A percentile compares a stretch with the other conserved stretches of the same genome.
phyloP scores from a whole-genome alignment of 2,329 filamentous ascomycete species.

The Aspergillus uvarum region DNA sequence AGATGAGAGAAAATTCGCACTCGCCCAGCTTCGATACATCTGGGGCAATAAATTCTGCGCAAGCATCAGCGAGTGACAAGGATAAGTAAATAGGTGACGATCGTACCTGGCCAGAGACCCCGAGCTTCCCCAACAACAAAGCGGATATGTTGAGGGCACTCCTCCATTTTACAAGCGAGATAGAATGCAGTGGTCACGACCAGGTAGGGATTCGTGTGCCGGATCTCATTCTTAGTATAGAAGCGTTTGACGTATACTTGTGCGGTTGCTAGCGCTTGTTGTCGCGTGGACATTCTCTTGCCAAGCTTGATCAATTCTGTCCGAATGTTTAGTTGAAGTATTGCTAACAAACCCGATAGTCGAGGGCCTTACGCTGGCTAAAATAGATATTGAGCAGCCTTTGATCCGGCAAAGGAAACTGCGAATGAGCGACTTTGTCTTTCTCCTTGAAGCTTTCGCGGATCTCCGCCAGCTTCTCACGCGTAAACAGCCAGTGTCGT shows the following conservation, averaged over 20 bases:
- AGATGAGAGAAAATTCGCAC: constrained; percentile 90
- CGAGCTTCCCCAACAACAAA: constrained; percentile 84
- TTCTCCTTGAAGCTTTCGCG: constrained; percentile 75
- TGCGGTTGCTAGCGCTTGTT: constrained; percentile 90
- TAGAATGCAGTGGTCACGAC: constrained; percentile 92
- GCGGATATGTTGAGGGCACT: constrained; percentile 93
- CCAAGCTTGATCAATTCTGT: constrained; percentile 78
- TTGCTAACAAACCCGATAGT: not conserved
- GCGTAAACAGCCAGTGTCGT: constrained; percentile 85
- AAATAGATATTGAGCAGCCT: constrained; percentile 88
- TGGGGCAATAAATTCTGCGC: constrained; percentile 64
- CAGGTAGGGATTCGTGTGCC: constrained; percentile 88
- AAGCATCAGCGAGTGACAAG: constrained; percentile 17
- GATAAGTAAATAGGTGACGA: constrained; percentile 1
- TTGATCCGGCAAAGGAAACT: constrained; percentile 78
- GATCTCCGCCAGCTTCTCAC: constrained; percentile 72
- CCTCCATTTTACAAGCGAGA: constrained; percentile 96
- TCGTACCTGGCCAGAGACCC: constrained; percentile 71
- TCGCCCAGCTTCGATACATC: constrained; percentile 86
- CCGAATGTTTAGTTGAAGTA: constrained; percentile 5
- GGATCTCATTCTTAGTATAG: constrained; percentile 86
- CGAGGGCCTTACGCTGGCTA: constrained; percentile 68
- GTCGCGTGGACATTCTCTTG: constrained; percentile 78
- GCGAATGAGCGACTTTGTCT: constrained; percentile 70
- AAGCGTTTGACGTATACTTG: constrained; percentile 94